Evolutionary conservation across 2,329 filamentous ascomycete genomes (phyloP), one percentile per base, ranked within the genome.

Genomic region (Fusarium musae): DNA sequence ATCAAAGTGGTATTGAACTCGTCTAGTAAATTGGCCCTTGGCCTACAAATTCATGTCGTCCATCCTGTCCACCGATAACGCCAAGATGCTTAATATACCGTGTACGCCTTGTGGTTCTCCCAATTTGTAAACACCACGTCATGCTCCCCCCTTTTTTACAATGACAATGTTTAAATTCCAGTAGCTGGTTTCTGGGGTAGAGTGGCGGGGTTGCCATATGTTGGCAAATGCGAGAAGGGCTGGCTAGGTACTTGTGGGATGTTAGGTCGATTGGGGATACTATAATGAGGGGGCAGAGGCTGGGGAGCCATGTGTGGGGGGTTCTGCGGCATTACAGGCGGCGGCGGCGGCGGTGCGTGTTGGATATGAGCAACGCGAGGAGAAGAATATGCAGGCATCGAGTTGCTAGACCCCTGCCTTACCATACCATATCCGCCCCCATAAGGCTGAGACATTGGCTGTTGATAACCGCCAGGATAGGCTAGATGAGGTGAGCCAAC

Each of bases 121-220:
- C 75, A 63, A 50, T 67, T 70, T 74, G 66, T 67, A 54, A 79
- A 79, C 75, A 80, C 75, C 75, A 63, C 71, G 57, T 72, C 74
- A 80, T 82, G 77, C 77, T 78, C 61, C 40, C 56, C 26, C 70
- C 53, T 28, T 50, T 58, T 72, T 67, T 30, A 59, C 66, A 23
- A 73, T 74, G 60, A 57, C 70, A 17, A 73, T 74, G 70, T 77
- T 71, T 85, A 86, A 76, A 86, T 83, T 77, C 84, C 85, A 66
- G 85, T 84, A 39, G 86, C 82, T 66, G 88, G 88, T 81, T 90
- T 90, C 78, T 90, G 88, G 67, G 88, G 88, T 78, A 90, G 79
- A 37, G 87, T 87, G 37, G 88, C 87, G 65, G 88, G 88, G 79
- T 90, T 90, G 72, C 88, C 88, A 74, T 90, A 90, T 47, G 87